Evolutionary conservation across 2,329 filamentous ascomycete genomes (phyloP).

Genomic region (Pseudocercospora ulei): DNA sequence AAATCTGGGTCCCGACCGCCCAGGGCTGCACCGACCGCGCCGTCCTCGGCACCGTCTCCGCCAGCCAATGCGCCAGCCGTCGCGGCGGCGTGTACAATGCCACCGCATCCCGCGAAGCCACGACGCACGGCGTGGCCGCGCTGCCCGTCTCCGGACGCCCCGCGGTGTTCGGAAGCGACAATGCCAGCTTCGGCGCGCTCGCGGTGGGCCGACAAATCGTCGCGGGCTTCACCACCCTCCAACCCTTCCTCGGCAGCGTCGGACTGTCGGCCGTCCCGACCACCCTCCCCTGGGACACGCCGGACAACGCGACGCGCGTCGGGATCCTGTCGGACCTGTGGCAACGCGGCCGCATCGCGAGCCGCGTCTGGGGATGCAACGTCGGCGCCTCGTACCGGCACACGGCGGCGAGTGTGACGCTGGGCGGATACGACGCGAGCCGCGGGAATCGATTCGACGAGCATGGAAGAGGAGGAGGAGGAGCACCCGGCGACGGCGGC

Average conservation of each 20-base stretch:
- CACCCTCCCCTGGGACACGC: conserved; percentile 4
- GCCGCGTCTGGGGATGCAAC: conserved; percentile 1
- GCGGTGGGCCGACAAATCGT: conserved; percentile 2
- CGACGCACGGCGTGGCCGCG: neutral
- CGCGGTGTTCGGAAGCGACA: conserved; percentile 3
- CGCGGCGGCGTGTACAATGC: neutral
- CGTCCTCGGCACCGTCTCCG: neutral
- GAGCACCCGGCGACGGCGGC: no score
- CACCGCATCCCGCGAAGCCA: neutral
- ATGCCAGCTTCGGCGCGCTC: neutral
- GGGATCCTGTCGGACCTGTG: conserved; percentile 3
- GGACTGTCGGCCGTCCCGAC: neutral
- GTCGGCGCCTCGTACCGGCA: conserved; percentile 30
- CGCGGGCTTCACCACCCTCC: neutral
- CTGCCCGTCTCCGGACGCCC: neutral
- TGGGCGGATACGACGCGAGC: conserved; percentile 57
- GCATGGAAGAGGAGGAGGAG: no score
- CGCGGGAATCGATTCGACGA: no score
- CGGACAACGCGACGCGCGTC: conserved; percentile 5
- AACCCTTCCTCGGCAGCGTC: conserved; percentile 4
- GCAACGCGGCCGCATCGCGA: neutral
- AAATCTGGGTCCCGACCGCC: conserved; percentile 5
- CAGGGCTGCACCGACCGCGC: neutral
- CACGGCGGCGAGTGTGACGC: conserved; percentile 45
- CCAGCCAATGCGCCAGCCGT: neutral